Evolutionary conservation across 345 rosid genomes (phyloP).

Genomic region (Nephelium lappaceum): DNA sequence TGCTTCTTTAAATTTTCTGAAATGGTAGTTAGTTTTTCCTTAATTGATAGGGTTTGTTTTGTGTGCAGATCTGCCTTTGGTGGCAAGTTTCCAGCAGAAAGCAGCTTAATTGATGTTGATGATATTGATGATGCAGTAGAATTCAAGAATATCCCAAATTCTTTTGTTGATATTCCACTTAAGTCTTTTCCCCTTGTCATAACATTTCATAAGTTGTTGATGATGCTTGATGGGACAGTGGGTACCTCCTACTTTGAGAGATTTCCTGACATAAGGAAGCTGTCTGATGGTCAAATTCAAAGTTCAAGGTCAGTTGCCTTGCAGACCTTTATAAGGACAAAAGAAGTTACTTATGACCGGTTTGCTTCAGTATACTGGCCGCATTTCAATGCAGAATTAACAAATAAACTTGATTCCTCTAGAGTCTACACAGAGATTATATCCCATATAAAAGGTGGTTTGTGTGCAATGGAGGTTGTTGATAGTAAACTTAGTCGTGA

Average conservation of each 20-base stretch:
- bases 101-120: constrained; percentile 27
- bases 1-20: not conserved
- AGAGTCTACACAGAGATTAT: constrained; percentile 58
- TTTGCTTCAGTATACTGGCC: constrained; percentile 60
- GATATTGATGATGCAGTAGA: constrained; percentile 34
- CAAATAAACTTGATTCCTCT: constrained; percentile 45
- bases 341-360: constrained; percentile 50
- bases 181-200: constrained; percentile 50
- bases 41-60: not conserved
- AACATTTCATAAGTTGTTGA: constrained; percentile 53
- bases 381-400: constrained; percentile 40
- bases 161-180: constrained; percentile 37
- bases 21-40: not conserved
- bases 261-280: constrained; percentile 37
- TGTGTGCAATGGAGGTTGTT: constrained; percentile 23
- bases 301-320: constrained; percentile 27
- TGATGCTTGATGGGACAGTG: constrained; percentile 61
- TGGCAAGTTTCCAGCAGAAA: constrained; percentile 26
- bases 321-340: constrained; percentile 39
- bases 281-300: constrained; percentile 19
- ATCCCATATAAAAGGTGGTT: constrained; percentile 57
- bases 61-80: constrained; percentile 40
- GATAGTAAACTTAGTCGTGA: constrained; percentile 37
- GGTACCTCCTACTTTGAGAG: constrained; percentile 51
- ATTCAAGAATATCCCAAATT: constrained; percentile 49